Base-by-base conservation (phyloP, 2,329 filamentous ascomycete genomes). In the Claviceps spartinae region DNA sequence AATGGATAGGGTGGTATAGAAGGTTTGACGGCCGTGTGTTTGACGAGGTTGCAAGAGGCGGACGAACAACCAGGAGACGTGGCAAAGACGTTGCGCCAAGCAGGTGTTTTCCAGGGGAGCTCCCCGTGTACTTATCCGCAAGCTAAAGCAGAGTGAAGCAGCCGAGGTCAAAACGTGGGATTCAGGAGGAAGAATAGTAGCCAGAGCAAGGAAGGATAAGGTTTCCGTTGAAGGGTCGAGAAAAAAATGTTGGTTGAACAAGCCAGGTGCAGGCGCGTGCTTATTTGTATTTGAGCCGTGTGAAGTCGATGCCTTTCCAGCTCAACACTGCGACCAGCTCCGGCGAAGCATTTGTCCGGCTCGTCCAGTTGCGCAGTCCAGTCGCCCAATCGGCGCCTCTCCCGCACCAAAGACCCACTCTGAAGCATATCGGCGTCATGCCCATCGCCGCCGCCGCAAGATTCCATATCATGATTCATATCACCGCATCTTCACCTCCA, bases 341-440 rank as follows among this genome's bases (percentile, higher is more conserved):
- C 52, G 55, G 54, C 45, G 41, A 54, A 58, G 54, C 46, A 36
- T 55, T 56, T 51, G 44, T 53, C 51, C 55, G 53, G 37, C 34
- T 47, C 34, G 26, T 34, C 30, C 9, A 34, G 30, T 11, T 34
- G 22, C 42, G 13, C 14, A 9, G 9, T 34, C 30, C 30, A 34
- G 30, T 34, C 9, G 9, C n/a, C 51, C 47, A 47, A 52, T 47
- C 51, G 43, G 44, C 37, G 44, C 6, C 24, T 34, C 38, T 51
- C n/a, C 34, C n/a, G 43, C 22, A 16, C 30, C 4, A 20, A 7
- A 16, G 8, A 38, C 18, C 14, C 43, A 40, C 22, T 20, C 13
- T 8, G 44, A 16, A 22, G 20, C 5, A 24, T 26, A 9, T 38
- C 40, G 20, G 40, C 47, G 41, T 49, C 46, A 52, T 49, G 34